Evolutionary conservation across 441 rosid genomes (phyloP), one percentile per base, ranked within the genome.

Genomic region (Pelargonium myrrhifolium): DNA sequence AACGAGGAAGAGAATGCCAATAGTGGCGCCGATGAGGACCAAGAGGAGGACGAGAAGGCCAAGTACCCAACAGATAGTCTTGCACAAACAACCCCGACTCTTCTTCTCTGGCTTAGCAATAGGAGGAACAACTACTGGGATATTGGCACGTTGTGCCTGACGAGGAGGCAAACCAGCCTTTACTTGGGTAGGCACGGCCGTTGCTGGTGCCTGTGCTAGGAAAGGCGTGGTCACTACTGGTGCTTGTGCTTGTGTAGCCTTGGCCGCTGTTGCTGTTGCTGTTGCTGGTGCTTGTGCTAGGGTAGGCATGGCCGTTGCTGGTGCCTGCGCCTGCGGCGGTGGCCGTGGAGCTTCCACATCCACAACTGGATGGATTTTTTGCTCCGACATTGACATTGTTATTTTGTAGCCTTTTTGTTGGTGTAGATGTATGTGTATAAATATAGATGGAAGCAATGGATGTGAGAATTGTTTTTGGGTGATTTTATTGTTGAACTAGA

Each of bases 331-430:
- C 9, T 83, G 81, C 11, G 49, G 55, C 18, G 81, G 64, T 69
- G 80, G 65, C 47, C 72, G 64, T 4, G 71, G 76, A 4, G 79
- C 69, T 78, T 77, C 83, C 62, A 72, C 74, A 65, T 81, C 81
- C 22, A 61, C 75, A 63, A 35, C 72, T 0, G 90, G 92, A 74
- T 79, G 80, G 66, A 89, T 75, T 79, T 69, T 84, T 68, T 75
- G 63, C 15, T 86, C 85, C 51, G 76, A 78, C 96, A 83, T 83
- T 59, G 61, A 31, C 4, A 31, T 31, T 31, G 35, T 31, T 31
- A 3, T 31, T 31, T 31, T 31, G 35, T 31, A 31, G 35, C 35
- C 35, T 31, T 31, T 31, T 31, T 31, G 35, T 31, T 31, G 35
- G 3, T 31, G 4, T 31, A 31, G 35, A 31, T 31, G 35, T 31